phyloP scores from a whole-genome alignment of 495 filamentous ascomycete species.

The Schizothecium vesticola region DNA sequence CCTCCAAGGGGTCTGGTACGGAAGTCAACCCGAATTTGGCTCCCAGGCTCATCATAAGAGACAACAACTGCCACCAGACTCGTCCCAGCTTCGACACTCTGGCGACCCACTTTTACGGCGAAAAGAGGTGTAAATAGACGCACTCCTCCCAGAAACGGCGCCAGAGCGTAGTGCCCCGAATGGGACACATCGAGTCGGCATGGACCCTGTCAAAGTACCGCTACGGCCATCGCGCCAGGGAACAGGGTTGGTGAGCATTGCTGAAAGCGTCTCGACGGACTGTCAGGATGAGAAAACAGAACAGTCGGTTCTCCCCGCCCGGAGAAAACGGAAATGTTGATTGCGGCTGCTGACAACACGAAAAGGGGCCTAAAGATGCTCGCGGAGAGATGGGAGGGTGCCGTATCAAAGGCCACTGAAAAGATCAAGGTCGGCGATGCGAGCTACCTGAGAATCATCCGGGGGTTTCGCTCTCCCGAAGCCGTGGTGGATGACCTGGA shows the following conservation, averaged over 20 bases:
- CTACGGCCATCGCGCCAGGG: neutral
- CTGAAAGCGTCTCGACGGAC: neutral
- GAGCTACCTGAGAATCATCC: neutral
- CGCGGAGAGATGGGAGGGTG: neutral
- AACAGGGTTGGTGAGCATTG: neutral
- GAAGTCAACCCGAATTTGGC: too few species aligned
- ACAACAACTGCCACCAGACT: too few species aligned
- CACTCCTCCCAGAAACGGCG: too few species aligned
- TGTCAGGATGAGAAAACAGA: neutral
- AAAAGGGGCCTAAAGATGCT: neutral
- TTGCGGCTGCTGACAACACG: neutral
- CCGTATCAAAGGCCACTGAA: neutral
- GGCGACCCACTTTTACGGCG: neutral
- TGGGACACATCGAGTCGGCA: neutral
- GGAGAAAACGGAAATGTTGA: too few species aligned
- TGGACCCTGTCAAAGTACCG: neutral
- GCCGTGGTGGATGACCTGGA: neutral
- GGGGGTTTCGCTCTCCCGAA: neutral
- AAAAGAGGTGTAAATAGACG: neutral
- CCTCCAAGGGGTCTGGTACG: too few species aligned
- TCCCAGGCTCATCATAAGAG: too few species aligned
- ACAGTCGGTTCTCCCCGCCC: neutral
- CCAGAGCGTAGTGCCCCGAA: too few species aligned
- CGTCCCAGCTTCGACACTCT: too few species aligned
- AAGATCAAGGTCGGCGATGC: neutral